Percentiles rank a stretch among this genome's conserved stretches.
Evolutionary conservation across 1,284 basidiomycete genomes (phyloP).

Genomic region (Hypsizygus ulmarius): DNA sequence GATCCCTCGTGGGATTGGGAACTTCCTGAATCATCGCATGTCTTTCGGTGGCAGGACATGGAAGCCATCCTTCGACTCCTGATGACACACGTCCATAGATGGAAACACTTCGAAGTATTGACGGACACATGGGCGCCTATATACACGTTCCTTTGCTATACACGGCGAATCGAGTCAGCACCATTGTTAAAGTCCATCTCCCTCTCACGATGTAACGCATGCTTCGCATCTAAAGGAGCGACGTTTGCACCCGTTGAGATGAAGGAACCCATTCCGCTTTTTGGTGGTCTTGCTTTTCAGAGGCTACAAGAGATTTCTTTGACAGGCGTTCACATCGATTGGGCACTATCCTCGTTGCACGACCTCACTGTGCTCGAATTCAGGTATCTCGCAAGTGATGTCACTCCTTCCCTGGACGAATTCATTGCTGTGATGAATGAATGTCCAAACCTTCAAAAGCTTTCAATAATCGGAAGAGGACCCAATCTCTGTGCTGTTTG

Average conservation of each 20-base stretch:
- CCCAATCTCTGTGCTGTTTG: slow-evolving; percentile 30
- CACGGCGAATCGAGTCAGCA: slow-evolving; percentile 28
- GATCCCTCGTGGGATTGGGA: slow-evolving; percentile 53
- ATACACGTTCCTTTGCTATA: slow-evolving; percentile 44
- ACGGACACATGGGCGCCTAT: slow-evolving; percentile 59
- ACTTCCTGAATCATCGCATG: slow-evolving; percentile 36
- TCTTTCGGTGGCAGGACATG: slow-evolving; percentile 41
- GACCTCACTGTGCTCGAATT: slow-evolving; percentile 46
- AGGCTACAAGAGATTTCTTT: slow-evolving; percentile 41
- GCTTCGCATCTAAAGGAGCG: slow-evolving; percentile 43
- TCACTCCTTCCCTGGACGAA: slow-evolving; percentile 45
- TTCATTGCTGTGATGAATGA: slow-evolving; percentile 40
- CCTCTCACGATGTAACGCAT: slow-evolving; percentile 53
- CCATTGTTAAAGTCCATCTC: slow-evolving; percentile 39
- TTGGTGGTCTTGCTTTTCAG: slow-evolving; percentile 33
- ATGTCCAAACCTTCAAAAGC: slow-evolving; percentile 37
- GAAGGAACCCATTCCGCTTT: slow-evolving; percentile 38
- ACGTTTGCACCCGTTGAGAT: slow-evolving; percentile 41
- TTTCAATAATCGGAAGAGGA: slow-evolving; percentile 51
- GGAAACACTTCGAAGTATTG: slow-evolving; percentile 45
- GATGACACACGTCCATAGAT: slow-evolving; percentile 41
- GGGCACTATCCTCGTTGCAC: slow-evolving; percentile 36
- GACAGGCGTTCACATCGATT: slow-evolving; percentile 53
- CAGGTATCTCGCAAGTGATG: slow-evolving; percentile 50
- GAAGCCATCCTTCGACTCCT: slow-evolving; percentile 41